A percentile compares a stretch with the other conserved stretches of the same genome.
Conservation (phyloP, 768 basidiomycete genomes). For the Tulasnella calospora region DNA sequence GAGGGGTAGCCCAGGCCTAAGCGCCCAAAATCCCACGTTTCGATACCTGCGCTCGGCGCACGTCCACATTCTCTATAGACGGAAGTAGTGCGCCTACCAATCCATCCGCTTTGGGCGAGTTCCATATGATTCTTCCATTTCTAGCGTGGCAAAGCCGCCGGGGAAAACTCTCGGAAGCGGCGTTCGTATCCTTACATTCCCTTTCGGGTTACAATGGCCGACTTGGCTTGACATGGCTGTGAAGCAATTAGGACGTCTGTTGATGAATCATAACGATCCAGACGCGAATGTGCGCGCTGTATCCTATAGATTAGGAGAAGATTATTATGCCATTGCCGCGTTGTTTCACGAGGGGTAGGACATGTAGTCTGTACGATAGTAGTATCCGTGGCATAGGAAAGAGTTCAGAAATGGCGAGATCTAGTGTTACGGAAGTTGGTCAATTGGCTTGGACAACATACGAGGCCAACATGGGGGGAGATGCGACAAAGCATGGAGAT, state of each 20-base stretch:
- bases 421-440: background rate
- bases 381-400: background rate
- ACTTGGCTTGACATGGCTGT: background rate
- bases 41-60: background rate
- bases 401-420: background rate
- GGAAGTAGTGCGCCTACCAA: background rate
- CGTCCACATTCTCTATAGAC: background rate
- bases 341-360: background rate
- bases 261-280: background rate
- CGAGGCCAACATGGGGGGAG: background rate
- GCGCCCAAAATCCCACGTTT: slow-evolving; percentile 16
- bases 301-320: background rate
- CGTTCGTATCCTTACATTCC: background rate
- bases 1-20: no score
- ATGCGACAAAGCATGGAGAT: background rate
- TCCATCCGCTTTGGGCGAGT: background rate
- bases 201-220: background rate
- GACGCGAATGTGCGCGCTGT: background rate
- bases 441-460: slow-evolving; percentile 3
- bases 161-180: background rate
- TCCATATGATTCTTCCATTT: background rate
- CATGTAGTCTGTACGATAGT: background rate
- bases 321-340: slow-evolving; percentile 2
- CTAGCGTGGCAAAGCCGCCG: background rate
- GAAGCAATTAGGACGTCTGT: background rate